phyloP scores from a whole-genome alignment of 805 yeast species.

The Millerago galiae region DNA sequence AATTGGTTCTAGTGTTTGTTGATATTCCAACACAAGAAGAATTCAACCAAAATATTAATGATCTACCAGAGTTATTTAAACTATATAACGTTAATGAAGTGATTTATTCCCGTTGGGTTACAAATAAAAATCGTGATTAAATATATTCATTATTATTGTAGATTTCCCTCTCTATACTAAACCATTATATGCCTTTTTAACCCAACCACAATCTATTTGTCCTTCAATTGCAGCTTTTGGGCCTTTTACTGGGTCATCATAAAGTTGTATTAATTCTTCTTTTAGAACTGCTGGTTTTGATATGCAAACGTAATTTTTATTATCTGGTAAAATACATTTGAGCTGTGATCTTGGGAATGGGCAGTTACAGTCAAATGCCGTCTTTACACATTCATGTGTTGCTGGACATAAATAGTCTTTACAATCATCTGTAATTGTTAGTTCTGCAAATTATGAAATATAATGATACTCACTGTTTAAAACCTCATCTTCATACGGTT shows the following conservation, averaged over 20 bases:
- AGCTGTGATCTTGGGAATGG: conserved; percentile 81
- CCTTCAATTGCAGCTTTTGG: conserved; percentile 40
- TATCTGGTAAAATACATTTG: conserved; percentile 71
- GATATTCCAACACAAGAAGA: conserved; percentile 39
- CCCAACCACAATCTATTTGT: conserved; percentile 83
- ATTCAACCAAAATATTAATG: conserved; percentile 17
- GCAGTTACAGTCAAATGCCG: conserved; percentile 78
- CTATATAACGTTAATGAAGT: conserved; percentile 56
- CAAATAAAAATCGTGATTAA: conserved; percentile 75
- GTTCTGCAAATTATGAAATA: not conserved
- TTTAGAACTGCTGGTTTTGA: conserved; percentile 65
- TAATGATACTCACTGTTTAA: conserved; percentile 23
- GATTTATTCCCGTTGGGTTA: conserved; percentile 75
- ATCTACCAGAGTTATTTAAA: conserved; percentile 31
- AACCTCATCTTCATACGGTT: conserved; percentile 29
- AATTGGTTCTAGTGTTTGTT: conserved; percentile 63
- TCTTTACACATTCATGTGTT: conserved; percentile 69
- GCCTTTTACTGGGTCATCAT: conserved; percentile 42
- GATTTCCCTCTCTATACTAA: conserved; percentile 20
- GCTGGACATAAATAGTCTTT: conserved; percentile 72
- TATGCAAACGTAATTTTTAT: conserved; percentile 65
- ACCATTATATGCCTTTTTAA: conserved; percentile 62
- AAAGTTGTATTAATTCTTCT: conserved; percentile 25
- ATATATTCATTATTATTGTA: too few species aligned
- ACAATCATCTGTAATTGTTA: conserved; percentile 38